A percentile compares a stretch with the other conserved stretches of the same genome.
Conservation (phyloP, 2,329 filamentous ascomycete species). For the Pleurostoma richardsiae region DNA sequence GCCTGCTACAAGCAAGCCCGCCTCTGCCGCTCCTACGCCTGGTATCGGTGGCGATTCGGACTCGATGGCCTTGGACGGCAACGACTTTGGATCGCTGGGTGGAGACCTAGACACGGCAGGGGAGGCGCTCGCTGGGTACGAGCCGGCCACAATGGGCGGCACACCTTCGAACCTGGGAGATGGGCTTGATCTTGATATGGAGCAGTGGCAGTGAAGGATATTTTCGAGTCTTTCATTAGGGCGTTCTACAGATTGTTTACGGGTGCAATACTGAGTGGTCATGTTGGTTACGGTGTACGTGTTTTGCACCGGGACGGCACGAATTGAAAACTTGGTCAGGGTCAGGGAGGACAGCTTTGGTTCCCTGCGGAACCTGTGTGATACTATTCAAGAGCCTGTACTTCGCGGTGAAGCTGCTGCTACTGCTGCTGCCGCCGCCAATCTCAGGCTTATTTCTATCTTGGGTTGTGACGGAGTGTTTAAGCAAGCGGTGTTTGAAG, state of each 20-base stretch:
- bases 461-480: too few species aligned
- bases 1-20: conserved; percentile 25
- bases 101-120: conserved; percentile 63
- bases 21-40: conserved; percentile 39
- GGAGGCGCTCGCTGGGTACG: conserved; percentile 65
- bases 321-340: neutral
- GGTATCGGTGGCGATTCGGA: conserved; percentile 11
- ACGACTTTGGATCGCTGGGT: conserved; percentile 59
- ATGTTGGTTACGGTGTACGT: conserved; percentile 68
- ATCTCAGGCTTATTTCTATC: too few species aligned
- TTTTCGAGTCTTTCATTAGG: too few species aligned
- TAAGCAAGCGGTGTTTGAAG: too few species aligned
- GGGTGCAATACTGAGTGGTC: conserved; percentile 36
- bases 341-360: conserved; percentile 22
- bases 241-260: too few species aligned
- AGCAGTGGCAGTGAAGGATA: conserved; percentile 64
- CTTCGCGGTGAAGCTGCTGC: too few species aligned
- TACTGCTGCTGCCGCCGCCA: too few species aligned
- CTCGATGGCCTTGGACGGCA: conserved; percentile 35
- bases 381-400: too few species aligned
- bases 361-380: conserved; percentile 13
- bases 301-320: conserved; percentile 17
- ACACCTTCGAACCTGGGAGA: conserved; percentile 43
- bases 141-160: conserved; percentile 46
- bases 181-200: conserved; percentile 61